Evolutionary conservation across 2,329 filamentous ascomycete genomes (phyloP).

Genomic region (Penicillium sp.): DNA sequence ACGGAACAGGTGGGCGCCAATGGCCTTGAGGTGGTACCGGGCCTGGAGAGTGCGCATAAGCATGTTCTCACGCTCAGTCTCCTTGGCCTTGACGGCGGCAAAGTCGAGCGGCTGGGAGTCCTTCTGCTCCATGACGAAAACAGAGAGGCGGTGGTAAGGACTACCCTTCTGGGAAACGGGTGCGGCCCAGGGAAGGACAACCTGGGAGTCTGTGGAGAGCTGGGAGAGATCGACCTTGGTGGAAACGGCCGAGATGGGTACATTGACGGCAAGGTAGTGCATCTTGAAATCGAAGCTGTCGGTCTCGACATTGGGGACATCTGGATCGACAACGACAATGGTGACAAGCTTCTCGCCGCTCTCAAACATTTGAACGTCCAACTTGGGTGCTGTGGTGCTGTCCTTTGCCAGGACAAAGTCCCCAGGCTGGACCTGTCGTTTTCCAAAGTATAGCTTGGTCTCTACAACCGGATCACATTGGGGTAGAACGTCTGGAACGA

Average conservation of each 20-base stretch:
- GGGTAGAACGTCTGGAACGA: constrained; percentile 85
- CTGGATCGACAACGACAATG: constrained; percentile 81
- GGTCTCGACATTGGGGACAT: constrained; percentile 75
- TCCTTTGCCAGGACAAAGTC: constrained; percentile 72
- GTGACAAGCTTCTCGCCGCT: constrained; percentile 77
- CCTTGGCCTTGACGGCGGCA: constrained; percentile 54
- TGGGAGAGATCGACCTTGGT: constrained; percentile 65
- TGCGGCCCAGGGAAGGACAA: constrained; percentile 78
- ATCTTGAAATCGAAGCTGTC: constrained; percentile 79
- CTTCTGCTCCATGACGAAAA: constrained; percentile 81
- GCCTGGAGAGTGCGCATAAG: constrained; percentile 72
- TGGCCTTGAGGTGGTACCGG: constrained; percentile 66
- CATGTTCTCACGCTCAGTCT: constrained; percentile 64
- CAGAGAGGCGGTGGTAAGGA: constrained; percentile 82
- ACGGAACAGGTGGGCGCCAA: constrained; percentile 87
- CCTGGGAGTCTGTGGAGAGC: constrained; percentile 61
- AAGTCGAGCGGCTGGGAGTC: constrained; percentile 60
- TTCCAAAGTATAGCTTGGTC: constrained; percentile 77
- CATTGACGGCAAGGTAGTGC: constrained; percentile 80
- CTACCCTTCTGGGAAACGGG: constrained; percentile 86
- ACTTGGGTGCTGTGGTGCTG: constrained; percentile 70
- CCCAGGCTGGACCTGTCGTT: constrained; percentile 69
- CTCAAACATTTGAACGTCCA: constrained; percentile 84
- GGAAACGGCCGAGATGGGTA: constrained; percentile 61
- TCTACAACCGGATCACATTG: constrained; percentile 75